A percentile compares a stretch with the other conserved stretches of the same genome.
Conservation (phyloP, 352 stramenopile species). For the Phytophthora colocasiae region DNA sequence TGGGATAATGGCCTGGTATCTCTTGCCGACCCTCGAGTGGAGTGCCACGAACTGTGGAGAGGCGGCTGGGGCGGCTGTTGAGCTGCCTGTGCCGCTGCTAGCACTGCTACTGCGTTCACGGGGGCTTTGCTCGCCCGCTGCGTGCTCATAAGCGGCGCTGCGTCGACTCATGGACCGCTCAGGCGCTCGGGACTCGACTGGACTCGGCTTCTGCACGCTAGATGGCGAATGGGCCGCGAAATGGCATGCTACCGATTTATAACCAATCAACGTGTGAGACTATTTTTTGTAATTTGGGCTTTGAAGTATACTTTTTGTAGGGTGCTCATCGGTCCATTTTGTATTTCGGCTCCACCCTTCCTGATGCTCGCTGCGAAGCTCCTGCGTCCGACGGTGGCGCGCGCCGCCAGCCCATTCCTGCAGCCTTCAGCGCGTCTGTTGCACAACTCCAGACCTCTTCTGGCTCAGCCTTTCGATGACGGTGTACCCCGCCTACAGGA, state of each 20-base stretch:
- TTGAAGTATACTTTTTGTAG: conserved; percentile 10
- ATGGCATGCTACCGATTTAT: conserved; percentile 4
- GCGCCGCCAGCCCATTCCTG: conserved; percentile 19
- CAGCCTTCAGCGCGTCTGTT: conserved; percentile 20
- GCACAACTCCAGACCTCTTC: conserved; percentile 41
- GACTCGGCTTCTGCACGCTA: conserved; percentile 18
- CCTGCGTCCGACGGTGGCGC: conserved; percentile 10
- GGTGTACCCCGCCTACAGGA: conserved; percentile 54
- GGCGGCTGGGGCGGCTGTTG: neutral
- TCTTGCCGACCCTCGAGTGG: conserved; percentile 80
- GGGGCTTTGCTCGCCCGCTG: conserved; percentile 8
- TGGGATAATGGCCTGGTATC: conserved; percentile 80
- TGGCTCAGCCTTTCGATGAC: conserved; percentile 52
- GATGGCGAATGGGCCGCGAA: conserved; percentile 27
- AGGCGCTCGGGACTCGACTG: conserved; percentile 21
- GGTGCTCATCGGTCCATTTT: conserved; percentile 15
- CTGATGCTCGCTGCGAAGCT: conserved; percentile 42
- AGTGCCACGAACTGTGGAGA: conserved; percentile 70
- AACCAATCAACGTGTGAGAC: conserved; percentile 10
- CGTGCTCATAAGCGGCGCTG: conserved; percentile 24
- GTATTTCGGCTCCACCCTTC: neutral
- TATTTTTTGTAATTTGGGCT: conserved; percentile 7
- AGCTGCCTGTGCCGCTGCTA: conserved; percentile 26
- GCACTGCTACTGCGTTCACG: conserved; percentile 40
- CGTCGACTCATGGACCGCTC: conserved; percentile 40